Conservation (phyloP, 139 green algal species). For the Auxenochlorella pyrenoidosa region DNA sequence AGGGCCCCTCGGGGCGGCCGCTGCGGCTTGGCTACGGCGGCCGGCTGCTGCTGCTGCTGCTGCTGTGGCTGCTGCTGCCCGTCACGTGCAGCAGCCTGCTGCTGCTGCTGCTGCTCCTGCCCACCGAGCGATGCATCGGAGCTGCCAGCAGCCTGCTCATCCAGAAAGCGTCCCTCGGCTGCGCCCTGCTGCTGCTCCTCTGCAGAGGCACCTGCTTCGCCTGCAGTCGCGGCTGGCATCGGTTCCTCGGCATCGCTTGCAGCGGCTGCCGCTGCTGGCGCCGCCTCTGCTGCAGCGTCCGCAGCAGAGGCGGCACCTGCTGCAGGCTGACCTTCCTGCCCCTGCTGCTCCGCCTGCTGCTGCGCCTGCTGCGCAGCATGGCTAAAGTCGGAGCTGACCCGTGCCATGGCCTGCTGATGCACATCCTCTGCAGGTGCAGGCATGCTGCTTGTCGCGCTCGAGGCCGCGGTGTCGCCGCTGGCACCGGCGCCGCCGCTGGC, state of each 20-base stretch:
- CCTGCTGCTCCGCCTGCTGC: not conserved
- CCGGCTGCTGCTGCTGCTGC: not conserved
- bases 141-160: not conserved
- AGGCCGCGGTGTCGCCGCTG: too few species aligned
- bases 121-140: not conserved
- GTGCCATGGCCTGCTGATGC: conserved; percentile 7
- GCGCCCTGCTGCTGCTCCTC: not conserved
- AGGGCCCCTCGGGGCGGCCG: conserved; percentile 13
- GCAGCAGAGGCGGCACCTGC: not conserved
- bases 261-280: not conserved
- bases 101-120: not conserved
- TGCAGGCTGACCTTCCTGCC: not conserved
- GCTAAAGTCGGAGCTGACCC: not conserved
- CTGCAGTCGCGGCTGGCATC: not conserved
- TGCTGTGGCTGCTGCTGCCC: not conserved
- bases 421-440: conserved; percentile 11
- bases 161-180: not conserved
- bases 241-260: not conserved
- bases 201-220: not conserved
- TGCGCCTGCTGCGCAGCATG: not conserved
- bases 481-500: not conserved
- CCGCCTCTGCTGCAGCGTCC: not conserved
- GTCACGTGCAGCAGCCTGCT: too few species aligned
- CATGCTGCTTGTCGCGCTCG: not conserved
- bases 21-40: not conserved